These are phyloP conservation scores for Neopestalotiopsis sp. DNA, from an alignment of 2,329 filamentous ascomycete species.

Conservation along the genomic window DNA sequence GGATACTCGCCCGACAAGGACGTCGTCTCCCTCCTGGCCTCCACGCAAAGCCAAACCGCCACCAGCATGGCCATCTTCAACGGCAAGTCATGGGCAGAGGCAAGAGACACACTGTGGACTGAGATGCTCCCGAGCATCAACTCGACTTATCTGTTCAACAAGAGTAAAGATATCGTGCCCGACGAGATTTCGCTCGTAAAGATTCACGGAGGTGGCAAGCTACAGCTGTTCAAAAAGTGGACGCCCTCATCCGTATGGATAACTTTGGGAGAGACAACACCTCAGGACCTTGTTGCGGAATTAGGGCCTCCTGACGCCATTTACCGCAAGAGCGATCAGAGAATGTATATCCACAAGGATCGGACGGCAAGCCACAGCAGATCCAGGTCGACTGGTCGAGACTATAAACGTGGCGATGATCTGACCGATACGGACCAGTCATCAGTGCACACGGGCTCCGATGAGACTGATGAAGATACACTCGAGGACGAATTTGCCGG, in stretches of 20 bases:
- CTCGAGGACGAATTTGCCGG: conserved; percentile 60
- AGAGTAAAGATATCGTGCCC: conserved; percentile 78
- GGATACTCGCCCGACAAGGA: conserved; percentile 79
- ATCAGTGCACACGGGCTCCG: conserved; percentile 72
- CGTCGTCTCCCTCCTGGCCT: conserved; percentile 84
- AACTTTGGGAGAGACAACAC: conserved; percentile 81
- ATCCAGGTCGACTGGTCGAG: conserved; percentile 49
- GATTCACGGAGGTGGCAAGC: conserved; percentile 76
- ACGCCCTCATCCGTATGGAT: conserved; percentile 73
- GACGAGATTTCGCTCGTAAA: conserved; percentile 86
- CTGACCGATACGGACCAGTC: conserved; percentile 77
- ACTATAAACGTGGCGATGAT: conserved; percentile 57
- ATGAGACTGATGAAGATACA: conserved; percentile 68
- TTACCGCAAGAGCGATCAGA: conserved; percentile 87
- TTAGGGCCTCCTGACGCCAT: conserved; percentile 93
- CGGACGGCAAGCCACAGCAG: conserved; percentile 58
- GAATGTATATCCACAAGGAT: conserved; percentile 82
- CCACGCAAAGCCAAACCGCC: conserved; percentile 76
- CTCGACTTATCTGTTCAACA: conserved; percentile 69
- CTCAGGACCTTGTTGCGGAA: conserved; percentile 89
- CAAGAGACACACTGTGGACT: conserved; percentile 77
- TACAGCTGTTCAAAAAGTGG: conserved; percentile 79
- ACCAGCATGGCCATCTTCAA: conserved; percentile 90
- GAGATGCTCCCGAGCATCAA: conserved; percentile 76
- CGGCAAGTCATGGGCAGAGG: conserved; percentile 89